A percentile compares a stretch with the other conserved stretches of the same genome.
Conservation (phyloP, 1,284 basidiomycete genomes). For the Papiliotrema fonsecae region DNA sequence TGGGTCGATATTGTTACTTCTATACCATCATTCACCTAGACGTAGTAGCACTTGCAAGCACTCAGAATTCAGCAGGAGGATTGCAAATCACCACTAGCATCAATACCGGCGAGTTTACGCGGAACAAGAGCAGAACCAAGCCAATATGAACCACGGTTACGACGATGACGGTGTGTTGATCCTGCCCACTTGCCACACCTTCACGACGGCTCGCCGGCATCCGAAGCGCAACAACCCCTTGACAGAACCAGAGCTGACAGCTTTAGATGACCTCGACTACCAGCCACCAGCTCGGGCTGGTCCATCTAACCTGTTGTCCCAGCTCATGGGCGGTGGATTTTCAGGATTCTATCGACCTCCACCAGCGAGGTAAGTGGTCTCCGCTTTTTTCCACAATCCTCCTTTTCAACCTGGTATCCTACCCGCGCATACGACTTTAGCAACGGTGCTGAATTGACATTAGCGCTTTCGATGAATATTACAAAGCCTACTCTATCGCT, state of each 20-base stretch:
- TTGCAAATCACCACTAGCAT: too few species aligned
- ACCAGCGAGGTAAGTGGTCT: background rate
- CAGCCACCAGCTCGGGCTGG: constrained; percentile 10
- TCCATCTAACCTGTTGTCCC: constrained; percentile 25
- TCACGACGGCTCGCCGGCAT: too few species aligned
- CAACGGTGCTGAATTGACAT: constrained; percentile 8
- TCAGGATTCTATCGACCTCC: constrained; percentile 8
- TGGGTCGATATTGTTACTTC: too few species aligned
- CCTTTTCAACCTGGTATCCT: too few species aligned
- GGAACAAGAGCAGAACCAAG: too few species aligned
- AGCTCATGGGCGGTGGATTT: constrained; percentile 30
- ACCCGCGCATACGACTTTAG: too few species aligned
- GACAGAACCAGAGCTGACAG: background rate
- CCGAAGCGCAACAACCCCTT: too few species aligned
- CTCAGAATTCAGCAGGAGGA: too few species aligned
- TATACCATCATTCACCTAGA: too few species aligned
- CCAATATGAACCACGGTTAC: constrained; percentile 46
- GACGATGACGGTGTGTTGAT: constrained; percentile 39
- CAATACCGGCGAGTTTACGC: background rate
- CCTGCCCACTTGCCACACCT: background rate
- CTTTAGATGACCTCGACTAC: constrained; percentile 16
- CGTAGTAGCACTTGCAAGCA: too few species aligned
- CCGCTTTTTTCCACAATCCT: too few species aligned
- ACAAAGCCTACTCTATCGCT: constrained; percentile 49
- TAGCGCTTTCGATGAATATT: constrained; percentile 48